Percentiles rank a stretch among this genome's conserved stretches.
Evolutionary conservation across 2,329 filamentous ascomycete genomes (phyloP).

Genomic region (Colletotrichum orchidophilum): DNA sequence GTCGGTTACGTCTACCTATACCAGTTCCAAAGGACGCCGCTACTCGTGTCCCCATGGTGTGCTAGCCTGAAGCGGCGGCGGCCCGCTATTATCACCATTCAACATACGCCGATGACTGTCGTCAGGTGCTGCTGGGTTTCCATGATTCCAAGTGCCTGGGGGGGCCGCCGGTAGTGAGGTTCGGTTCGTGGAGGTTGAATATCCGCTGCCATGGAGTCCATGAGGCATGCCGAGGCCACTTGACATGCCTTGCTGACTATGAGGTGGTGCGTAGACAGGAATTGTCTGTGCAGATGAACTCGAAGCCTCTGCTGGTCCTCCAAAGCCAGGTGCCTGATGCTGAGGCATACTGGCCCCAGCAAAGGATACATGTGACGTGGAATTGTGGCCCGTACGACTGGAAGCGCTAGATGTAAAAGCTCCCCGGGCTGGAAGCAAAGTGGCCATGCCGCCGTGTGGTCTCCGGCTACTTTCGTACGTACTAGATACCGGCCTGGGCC

Average conservation of each 20-base stretch:
- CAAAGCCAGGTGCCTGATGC: constrained; percentile 3
- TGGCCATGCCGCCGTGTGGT: not conserved
- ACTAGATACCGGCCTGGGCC: constrained; percentile 2
- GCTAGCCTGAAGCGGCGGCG: not conserved
- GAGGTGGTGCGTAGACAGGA: not conserved
- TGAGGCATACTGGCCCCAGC: not conserved
- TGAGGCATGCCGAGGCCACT: not conserved
- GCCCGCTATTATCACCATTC: not conserved
- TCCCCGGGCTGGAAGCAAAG: not conserved
- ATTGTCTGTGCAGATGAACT: not conserved
- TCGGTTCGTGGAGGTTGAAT: not conserved
- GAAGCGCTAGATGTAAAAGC: not conserved
- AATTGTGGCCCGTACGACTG: not conserved
- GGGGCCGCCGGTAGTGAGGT: constrained; percentile 17
- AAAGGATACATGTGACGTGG: not conserved
- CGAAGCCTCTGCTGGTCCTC: not conserved
- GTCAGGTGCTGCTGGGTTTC: not conserved
- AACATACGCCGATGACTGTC: constrained; percentile 5
- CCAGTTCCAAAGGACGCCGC: not conserved
- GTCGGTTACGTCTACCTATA: not conserved
- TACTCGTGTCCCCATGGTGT: constrained; percentile 9
- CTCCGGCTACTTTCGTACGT: constrained; percentile 6
- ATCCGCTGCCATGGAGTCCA: not conserved
- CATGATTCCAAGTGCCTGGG: constrained; percentile 8
- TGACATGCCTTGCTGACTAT: not conserved